These are phyloP conservation scores for Saturnispora diversa DNA, from an alignment of 805 yeast genomes.

Conservation along the genomic window DNA sequence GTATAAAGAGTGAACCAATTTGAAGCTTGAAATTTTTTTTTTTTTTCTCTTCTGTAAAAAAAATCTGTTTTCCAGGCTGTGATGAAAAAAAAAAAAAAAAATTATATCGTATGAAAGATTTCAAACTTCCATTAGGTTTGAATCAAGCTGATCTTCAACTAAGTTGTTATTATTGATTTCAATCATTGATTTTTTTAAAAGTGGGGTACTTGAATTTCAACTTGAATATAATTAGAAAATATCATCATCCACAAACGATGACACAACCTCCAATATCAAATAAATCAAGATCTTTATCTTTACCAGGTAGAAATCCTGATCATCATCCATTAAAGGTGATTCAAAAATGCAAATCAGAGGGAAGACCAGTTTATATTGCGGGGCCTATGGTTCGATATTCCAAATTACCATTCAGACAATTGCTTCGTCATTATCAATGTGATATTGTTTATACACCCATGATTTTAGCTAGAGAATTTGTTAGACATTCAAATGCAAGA, in stretches of 20 bases:
- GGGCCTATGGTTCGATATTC: slow-evolving; percentile 99
- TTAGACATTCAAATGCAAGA: slow-evolving; percentile 73
- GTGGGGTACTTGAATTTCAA: background rate
- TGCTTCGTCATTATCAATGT: slow-evolving; percentile 61
- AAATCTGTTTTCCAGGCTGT: no score
- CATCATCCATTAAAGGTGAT: slow-evolving; percentile 50
- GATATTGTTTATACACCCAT: slow-evolving; percentile 92
- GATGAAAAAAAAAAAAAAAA: background rate
- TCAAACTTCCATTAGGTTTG: no score
- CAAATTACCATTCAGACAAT: slow-evolving; percentile 81
- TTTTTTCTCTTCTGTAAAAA: background rate
- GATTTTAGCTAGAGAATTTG: slow-evolving; percentile 94
- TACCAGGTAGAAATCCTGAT: slow-evolving; percentile 30
- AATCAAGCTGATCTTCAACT: no score
- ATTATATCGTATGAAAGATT: no score
- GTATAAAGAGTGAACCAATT: background rate
- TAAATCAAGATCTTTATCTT: background rate
- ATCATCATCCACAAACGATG: slow-evolving; percentile 1
- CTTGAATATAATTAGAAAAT: background rate
- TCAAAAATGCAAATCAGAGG: slow-evolving; percentile 36
- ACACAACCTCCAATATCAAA: background rate
- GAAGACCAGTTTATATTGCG: slow-evolving; percentile 54
- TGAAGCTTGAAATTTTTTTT: background rate
- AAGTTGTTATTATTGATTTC: no score
- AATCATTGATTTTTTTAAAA: background rate